Base-by-base conservation (phyloP, 768 basidiomycete species). In the Lactarius deliciosus region DNA sequence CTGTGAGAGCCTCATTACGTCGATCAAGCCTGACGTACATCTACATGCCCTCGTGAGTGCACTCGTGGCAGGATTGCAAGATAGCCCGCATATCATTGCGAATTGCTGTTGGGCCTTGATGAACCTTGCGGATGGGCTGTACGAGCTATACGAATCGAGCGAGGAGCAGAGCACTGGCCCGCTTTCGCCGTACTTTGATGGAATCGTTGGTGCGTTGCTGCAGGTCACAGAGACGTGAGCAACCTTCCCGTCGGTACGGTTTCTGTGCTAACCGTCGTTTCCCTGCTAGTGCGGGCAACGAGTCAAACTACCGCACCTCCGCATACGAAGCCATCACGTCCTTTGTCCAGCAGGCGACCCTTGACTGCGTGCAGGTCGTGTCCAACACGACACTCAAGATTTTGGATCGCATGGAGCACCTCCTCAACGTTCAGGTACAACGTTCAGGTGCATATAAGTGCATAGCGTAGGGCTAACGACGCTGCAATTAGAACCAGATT, bases 21-120 rank as follows among this genome's bases (percentile, higher is more conserved):
- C 88, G 20, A 95, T 99, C 80, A 91, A 95, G 73, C 89, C 91
- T 2, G 93, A 96, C 70, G 84, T 90, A 1, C 94, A 97, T 75
- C 81, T 99, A 10, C 89, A 91, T 68, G 84, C 88, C 10, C 81
- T 99, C 62, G 80, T 98, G 64, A 83, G 87, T 11, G 94, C 92
- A 9, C 83, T 98, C 59, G 93, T 98, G 13, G 79, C 78, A 60
- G 94, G 94, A 28, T 78, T 98, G 68, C 81, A 84, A 56, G 92
- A 91, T 76, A 88, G 82, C 69, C 89, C 94, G 2, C 82, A 95
- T 25, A 95, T 98, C 69, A 85, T 91, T 30, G 86, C 93, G 41
- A 96, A 96, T 78, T 96, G 93, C 76, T 97, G 95, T 73, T 97
- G 96, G 91, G 92, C 91, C 11, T 77, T 99, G 72, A 96, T 93